Evolutionary conservation across 2,329 filamentous ascomycete species (phyloP), one percentile per base, ranked within the genome.

Genomic region (Epichloe amarillans): DNA sequence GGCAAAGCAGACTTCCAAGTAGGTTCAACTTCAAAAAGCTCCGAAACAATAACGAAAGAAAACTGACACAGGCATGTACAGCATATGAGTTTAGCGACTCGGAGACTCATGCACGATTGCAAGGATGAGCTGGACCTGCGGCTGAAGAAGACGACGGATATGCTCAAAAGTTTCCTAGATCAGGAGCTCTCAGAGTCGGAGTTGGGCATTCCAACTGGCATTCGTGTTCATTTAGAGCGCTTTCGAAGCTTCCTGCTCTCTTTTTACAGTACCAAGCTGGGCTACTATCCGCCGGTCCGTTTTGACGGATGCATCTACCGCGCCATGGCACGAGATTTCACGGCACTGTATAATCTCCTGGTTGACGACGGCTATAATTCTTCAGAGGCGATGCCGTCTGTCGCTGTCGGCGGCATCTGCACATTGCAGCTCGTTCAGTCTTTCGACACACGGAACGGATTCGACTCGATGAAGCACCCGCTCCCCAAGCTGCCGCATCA

Each of bases 171-270:
- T 6, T 88, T 93, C 60, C 74, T 90, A 6, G 78, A 83, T 46
- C 77, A 86, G 30, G 85, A 89, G 53, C 68, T 90, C 3, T 84
- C 82, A 0, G 74, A 83, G 46, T 68, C 79, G 1, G 69, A 82
- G 49, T 68, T 88, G n/a, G 83, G 83, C 2, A 71, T 90, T 1
- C 71, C 80, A 1, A 64, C 72, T 1, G 77, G 74, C 0, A 76
- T 79, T 4, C 72, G 82, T 55, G 72, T 76, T 3, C 86, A 93
- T 58, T 74, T 91, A 1, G 81, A 88, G 54, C 77, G 78, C 2
- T 91, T 91, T 62, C 75, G 86, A 45, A 74, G 77, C 8, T 86
- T 87, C 55, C 64, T 93, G 1, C 72, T 82, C 26, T 71, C 72
- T 0, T 84, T 81, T 58, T 90, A 88, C 60, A 70, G 79, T 1